Evolutionary conservation across 2,329 filamentous ascomycete genomes (phyloP).

Genomic region (Nectriaceae sp.): DNA sequence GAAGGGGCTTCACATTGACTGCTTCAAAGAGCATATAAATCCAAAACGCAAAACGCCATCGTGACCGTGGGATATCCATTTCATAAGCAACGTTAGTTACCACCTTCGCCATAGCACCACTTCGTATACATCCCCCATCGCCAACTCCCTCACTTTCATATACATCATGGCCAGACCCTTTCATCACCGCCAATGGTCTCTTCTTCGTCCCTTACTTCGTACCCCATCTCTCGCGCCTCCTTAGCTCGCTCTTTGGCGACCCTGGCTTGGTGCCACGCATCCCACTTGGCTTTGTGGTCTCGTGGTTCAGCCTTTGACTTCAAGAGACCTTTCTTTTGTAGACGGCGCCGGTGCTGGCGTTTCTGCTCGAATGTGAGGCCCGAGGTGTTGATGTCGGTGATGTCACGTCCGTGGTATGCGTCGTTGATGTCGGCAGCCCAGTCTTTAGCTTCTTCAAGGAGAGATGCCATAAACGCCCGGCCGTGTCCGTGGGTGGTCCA

Average conservation of each 20-base stretch:
- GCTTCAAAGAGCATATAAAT: too few relatives aligned
- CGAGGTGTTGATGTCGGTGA: constrained; percentile 44
- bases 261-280: constrained; percentile 46
- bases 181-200: constrained; percentile 31
- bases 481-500: constrained; percentile 58
- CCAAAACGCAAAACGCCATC: too few relatives aligned
- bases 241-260: constrained; percentile 42
- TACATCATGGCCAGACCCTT: constrained; percentile 23
- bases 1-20: too few relatives aligned
- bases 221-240: constrained; percentile 42
- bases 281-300: constrained; percentile 45
- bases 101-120: too few relatives aligned
- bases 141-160: neutral
- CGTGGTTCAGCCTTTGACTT: constrained; percentile 34
- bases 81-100: constrained; percentile 4
- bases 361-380: constrained; percentile 49
- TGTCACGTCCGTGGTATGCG: constrained; percentile 44
- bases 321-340: constrained; percentile 48
- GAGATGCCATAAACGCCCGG: constrained; percentile 38
- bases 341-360: constrained; percentile 50
- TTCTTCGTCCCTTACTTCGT: constrained; percentile 35
- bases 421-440: constrained; percentile 51
- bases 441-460: constrained; percentile 49
- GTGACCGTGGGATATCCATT: constrained; percentile 11
- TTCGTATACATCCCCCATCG: constrained; percentile 4